These are phyloP conservation scores for Phytophthora syringae DNA, from an alignment of 352 stramenopile genomes.

Conservation along the genomic window DNA sequence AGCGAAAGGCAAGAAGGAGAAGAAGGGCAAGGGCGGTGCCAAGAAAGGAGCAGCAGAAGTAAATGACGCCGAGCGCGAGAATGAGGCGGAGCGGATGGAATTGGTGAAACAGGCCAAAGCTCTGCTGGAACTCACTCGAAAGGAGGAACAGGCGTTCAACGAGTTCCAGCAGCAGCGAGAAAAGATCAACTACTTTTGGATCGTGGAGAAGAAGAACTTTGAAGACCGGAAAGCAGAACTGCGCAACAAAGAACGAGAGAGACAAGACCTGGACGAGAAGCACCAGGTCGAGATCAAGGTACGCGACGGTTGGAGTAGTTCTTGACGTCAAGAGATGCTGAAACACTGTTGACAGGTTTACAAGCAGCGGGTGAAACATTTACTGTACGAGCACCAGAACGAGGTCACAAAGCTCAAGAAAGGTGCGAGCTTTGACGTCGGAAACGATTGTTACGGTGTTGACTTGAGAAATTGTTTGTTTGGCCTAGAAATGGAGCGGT, in stretches of 20 bases:
- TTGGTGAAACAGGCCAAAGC: constrained; percentile 81
- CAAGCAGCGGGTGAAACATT: constrained; percentile 96
- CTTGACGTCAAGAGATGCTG: too few species aligned
- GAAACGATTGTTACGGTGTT: background rate
- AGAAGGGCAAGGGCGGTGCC: constrained; percentile 52
- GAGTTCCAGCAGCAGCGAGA: constrained; percentile 96
- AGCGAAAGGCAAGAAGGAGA: constrained; percentile 54
- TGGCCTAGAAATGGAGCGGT: constrained; percentile 75
- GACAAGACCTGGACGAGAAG: constrained; percentile 95
- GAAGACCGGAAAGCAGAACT: constrained; percentile 93
- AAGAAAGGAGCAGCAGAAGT: constrained; percentile 57
- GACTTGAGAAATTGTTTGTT: background rate
- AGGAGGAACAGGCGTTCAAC: constrained; percentile 94
- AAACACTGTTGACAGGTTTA: constrained; percentile 66
- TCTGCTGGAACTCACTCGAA: constrained; percentile 80
- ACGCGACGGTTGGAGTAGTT: background rate
- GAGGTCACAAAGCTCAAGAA: constrained; percentile 92
- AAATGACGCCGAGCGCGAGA: constrained; percentile 64
- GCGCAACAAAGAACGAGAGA: constrained; percentile 95
- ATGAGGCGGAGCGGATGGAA: constrained; percentile 72
- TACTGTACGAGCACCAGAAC: constrained; percentile 96
- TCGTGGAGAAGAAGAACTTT: constrained; percentile 96
- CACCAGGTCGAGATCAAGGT: constrained; percentile 96
- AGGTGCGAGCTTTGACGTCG: constrained; percentile 27
- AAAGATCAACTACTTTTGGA: constrained; percentile 98